A percentile compares a stretch with the other conserved stretches of the same genome.
Evolutionary conservation across 768 basidiomycete species (phyloP).

Genomic region (Candolleomyces eurysporus): DNA sequence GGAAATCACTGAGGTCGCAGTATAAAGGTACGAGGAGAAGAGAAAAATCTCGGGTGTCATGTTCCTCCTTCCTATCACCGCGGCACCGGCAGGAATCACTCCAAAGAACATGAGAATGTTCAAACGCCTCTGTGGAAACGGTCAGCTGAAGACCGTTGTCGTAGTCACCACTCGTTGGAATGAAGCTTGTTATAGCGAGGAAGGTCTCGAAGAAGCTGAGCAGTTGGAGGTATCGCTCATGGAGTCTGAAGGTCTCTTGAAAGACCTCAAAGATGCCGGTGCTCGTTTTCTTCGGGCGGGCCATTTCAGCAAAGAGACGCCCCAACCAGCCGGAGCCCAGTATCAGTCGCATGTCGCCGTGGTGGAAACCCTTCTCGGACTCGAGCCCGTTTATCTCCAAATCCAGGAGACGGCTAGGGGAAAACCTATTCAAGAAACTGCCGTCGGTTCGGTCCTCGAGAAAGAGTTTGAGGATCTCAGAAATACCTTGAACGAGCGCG

Average conservation of each 20-base stretch:
- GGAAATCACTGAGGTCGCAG: too few species aligned
- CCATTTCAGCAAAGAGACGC: conserved; percentile 18
- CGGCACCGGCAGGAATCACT: conserved; percentile 28
- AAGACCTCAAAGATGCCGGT: conserved; percentile 22
- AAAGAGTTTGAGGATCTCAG: conserved; percentile 1
- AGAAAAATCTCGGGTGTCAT: conserved; percentile 27
- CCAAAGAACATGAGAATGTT: conserved; percentile 43
- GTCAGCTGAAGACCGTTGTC: conserved; percentile 40
- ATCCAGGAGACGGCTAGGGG: conserved; percentile 16
- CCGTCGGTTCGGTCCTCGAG: not conserved
- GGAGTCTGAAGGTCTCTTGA: conserved; percentile 32
- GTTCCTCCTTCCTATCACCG: conserved; percentile 39
- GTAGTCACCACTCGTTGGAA: conserved; percentile 49
- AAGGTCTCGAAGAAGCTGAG: conserved; percentile 24
- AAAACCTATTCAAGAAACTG: conserved; percentile 1
- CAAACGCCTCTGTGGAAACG: conserved; percentile 40
- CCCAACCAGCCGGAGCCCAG: not conserved
- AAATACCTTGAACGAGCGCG: not conserved
- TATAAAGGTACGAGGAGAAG: not conserved
- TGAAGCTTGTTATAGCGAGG: conserved; percentile 23
- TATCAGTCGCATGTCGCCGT: not conserved
- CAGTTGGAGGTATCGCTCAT: conserved; percentile 43
- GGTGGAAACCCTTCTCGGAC: not conserved
- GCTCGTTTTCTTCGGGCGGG: conserved; percentile 32
- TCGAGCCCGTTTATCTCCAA: conserved; percentile 6